A percentile compares a stretch with the other conserved stretches of the same genome.
phyloP scores from a whole-genome alignment of 169 alveolate species.

The Plasmodium vivax region DNA sequence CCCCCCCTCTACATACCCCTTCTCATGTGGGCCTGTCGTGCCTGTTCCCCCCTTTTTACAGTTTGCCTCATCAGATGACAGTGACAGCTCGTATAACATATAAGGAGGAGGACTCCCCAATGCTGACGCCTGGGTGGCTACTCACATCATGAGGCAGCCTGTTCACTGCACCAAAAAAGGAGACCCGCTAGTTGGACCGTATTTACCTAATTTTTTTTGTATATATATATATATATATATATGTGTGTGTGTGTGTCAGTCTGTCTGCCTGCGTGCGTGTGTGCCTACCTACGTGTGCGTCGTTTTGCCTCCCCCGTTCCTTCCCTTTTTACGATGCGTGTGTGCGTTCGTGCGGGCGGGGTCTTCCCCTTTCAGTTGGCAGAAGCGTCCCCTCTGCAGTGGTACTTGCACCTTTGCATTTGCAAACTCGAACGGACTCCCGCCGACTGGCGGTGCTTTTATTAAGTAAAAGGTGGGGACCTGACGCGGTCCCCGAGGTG shows the following conservation, averaged over 20 bases:
- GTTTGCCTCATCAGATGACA: constrained; percentile 39
- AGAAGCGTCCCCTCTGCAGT: background rate
- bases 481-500: background rate
- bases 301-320: background rate
- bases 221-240: background rate
- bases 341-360: background rate
- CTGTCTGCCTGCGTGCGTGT: background rate
- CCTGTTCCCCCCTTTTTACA: background rate
- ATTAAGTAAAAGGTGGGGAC: background rate
- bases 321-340: background rate
- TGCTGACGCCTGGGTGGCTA: background rate
- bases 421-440: background rate
- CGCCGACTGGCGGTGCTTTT: background rate
- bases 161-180: background rate
- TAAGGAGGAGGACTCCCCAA: background rate
- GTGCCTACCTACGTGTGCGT: background rate
- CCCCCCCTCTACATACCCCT: no score
- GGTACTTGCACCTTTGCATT: background rate
- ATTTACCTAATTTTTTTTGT: background rate
- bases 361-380: background rate
- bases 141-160: background rate
- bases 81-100: constrained; percentile 66
- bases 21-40: background rate
- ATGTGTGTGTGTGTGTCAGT: background rate
- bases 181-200: background rate